phyloP scores from a whole-genome alignment of 805 yeast genomes.

The Candida jianshihensis region DNA sequence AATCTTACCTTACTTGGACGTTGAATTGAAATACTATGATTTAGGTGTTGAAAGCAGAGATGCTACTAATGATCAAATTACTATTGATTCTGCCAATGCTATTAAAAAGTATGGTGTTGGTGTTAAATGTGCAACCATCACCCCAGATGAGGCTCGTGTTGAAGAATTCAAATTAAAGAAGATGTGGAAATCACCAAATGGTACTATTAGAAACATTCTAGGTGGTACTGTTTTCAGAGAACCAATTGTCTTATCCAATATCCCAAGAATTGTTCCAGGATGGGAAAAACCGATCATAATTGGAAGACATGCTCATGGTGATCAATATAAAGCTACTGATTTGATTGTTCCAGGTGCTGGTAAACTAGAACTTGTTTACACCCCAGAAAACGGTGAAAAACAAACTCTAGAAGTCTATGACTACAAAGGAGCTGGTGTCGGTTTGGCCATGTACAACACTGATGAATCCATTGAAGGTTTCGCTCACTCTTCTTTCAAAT shows the following conservation, averaged over 20 bases:
- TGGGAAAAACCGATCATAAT: conserved; percentile 82
- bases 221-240: conserved; percentile 85
- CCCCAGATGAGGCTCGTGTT: conserved; percentile 78
- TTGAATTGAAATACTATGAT: conserved; percentile 73
- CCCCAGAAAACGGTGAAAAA: conserved; percentile 51
- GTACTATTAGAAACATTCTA: conserved; percentile 73
- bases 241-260: conserved; percentile 71
- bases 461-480: conserved; percentile 71
- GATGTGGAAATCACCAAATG: conserved; percentile 86
- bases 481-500: conserved; percentile 73
- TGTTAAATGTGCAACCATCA: conserved; percentile 79
- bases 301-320: conserved; percentile 84
- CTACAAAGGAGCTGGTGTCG: conserved; percentile 65
- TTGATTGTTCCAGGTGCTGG: conserved; percentile 62
- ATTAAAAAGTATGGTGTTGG: conserved; percentile 72
- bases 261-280: conserved; percentile 70
- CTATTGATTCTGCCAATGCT: conserved; percentile 74
- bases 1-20: conserved; percentile 61
- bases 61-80: conserved; percentile 62
- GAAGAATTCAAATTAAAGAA: conserved; percentile 65
- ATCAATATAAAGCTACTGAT: conserved; percentile 79
- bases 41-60: conserved; percentile 64
- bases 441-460: conserved; percentile 78
- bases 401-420: conserved; percentile 49
- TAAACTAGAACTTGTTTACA: conserved; percentile 55